Base-by-base conservation (phyloP, 1,284 basidiomycete species). In the Cryptococcus sp. region DNA sequence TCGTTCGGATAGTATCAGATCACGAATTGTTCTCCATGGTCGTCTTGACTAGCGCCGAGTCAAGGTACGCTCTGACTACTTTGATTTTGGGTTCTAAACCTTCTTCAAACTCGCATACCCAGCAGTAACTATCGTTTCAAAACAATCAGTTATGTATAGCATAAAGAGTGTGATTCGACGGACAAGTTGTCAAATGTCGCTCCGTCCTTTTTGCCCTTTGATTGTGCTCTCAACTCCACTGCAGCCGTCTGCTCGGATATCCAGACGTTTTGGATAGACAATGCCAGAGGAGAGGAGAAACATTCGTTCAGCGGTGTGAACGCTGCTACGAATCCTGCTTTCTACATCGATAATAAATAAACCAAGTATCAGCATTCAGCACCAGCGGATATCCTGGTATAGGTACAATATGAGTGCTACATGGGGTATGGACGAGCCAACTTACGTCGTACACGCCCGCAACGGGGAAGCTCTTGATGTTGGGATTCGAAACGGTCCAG, bases 21-120 rank as follows among this genome's bases (percentile, higher is more conserved):
- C 13, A 13, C 29, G 8, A 34, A 47, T 48, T 47, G 19, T 37
- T 40, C 13, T 52, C 38, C 20, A 52, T 52, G 11, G 40, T 52
- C 7, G 37, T 19, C 39, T 52, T 43, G 20, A 37, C 50, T 10
- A 40, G 22, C 8, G 50, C 50, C 20, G 50, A 52, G 43, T 52
- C 50, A 16, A 52, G 39, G 23, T 52, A 52, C 25, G 37, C n/a
- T 40, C 50, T 6, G 17, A 52, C 37, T 7, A 20, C 7, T 16
- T 40, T 43, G 50, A 52, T 52, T 25, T 52, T 52, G 20, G 50
- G 37, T 41, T 52, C 50, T 22, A 40, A 19, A 19, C 39, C 41
- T 10, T 44, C 26, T 39, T 52, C 50, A 16, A 41, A 22, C 23
- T 52, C 50, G 26, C 37, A 40, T n/a, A 52, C 50, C 50, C 50